Conservation (phyloP, 1,139 yeast genomes). For the Ogataea hybrid region DNA sequence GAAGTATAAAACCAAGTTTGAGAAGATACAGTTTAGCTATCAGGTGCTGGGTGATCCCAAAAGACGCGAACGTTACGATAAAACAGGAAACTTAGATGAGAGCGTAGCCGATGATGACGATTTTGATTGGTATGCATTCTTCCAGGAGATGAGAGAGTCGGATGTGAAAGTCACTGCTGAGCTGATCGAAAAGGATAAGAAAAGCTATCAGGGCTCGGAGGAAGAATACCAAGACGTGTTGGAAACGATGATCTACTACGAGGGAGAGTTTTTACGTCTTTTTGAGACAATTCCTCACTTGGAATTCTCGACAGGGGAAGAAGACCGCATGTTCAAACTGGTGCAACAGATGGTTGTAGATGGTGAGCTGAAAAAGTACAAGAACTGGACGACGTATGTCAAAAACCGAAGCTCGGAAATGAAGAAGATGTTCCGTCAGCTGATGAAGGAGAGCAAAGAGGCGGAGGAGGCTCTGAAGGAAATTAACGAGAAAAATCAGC, state of each 20-base stretch:
- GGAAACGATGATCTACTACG: slow-evolving; percentile 53
- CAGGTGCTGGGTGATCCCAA: slow-evolving; percentile 60
- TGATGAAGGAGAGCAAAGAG: slow-evolving; percentile 62
- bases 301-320: slow-evolving; percentile 61
- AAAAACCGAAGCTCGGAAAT: slow-evolving; percentile 46
- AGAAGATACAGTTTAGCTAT: slow-evolving; percentile 74
- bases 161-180: slow-evolving; percentile 66
- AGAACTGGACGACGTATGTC: slow-evolving; percentile 54
- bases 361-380: slow-evolving; percentile 37
- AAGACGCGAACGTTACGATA: slow-evolving; percentile 59
- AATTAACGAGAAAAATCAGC: slow-evolving; percentile 41
- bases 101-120: slow-evolving; percentile 38
- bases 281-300: slow-evolving; percentile 79
- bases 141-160: slow-evolving; percentile 45
- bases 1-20: slow-evolving; percentile 50
- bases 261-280: slow-evolving; percentile 68
- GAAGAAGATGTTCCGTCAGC: slow-evolving; percentile 43
- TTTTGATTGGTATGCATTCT: slow-evolving; percentile 63
- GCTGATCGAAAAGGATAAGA: slow-evolving; percentile 68
- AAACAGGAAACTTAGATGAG: slow-evolving; percentile 64
- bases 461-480: slow-evolving; percentile 60
- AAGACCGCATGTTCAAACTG: slow-evolving; percentile 53
- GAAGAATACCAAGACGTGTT: slow-evolving; percentile 70
- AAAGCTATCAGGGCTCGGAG: slow-evolving; percentile 58
- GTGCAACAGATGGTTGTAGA: slow-evolving; percentile 44